Evolutionary conservation across 2,329 filamentous ascomycete species (phyloP).

Genomic region (Bertia moriformis): DNA sequence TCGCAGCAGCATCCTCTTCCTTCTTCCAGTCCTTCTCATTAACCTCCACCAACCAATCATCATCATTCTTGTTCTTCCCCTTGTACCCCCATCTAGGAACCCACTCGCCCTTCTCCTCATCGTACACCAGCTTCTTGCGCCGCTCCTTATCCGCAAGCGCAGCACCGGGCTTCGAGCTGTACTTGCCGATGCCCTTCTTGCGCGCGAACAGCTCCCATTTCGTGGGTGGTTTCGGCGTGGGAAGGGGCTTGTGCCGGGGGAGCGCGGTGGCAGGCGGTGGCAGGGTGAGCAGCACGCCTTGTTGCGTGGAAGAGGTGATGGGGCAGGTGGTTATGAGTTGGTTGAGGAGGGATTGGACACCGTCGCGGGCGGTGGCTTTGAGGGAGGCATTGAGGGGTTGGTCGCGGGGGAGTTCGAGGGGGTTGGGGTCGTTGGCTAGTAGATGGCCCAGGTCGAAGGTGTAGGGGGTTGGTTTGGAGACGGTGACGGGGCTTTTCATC

Average conservation of each 20-base stretch:
- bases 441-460: constrained; percentile 55
- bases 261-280: constrained; percentile 35
- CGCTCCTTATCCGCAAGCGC: constrained; percentile 38
- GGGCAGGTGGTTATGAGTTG: constrained; percentile 52
- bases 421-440: constrained; percentile 47
- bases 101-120: constrained; percentile 51
- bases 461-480: constrained; percentile 47
- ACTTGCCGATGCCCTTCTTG: constrained; percentile 50
- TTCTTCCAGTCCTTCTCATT: constrained; percentile 41
- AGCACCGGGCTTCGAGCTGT: not conserved
- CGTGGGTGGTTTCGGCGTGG: constrained; percentile 45
- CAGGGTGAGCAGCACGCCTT: constrained; percentile 40
- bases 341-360: constrained; percentile 51
- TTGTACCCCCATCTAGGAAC: constrained; percentile 58
- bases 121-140: constrained; percentile 45
- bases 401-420: constrained; percentile 30
- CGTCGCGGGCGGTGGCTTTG: constrained; percentile 40
- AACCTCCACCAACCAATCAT: constrained; percentile 54
- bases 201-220: constrained; percentile 58
- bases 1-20: constrained; percentile 22
- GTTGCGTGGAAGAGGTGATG: constrained; percentile 29
- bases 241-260: constrained; percentile 52
- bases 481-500: constrained; percentile 11
- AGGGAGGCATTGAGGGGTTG: constrained; percentile 30
- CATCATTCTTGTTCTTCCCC: constrained; percentile 47